phyloP scores from a whole-genome alignment of 148 eudicot genomes.

The Mesembryanthemum crystallinum region DNA sequence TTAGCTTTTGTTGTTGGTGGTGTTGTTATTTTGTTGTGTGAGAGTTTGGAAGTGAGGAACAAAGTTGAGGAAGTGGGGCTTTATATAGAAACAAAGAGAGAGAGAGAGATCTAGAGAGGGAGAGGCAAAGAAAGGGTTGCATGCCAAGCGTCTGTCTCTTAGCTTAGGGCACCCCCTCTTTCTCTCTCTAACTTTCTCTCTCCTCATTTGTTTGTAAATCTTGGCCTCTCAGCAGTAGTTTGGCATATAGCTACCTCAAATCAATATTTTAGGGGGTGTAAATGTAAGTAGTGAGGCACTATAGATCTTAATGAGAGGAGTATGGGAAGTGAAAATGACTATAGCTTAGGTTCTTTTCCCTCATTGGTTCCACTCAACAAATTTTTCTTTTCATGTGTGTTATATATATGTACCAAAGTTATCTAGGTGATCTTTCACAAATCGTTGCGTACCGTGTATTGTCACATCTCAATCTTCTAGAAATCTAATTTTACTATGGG shows the following conservation, averaged over 20 bases:
- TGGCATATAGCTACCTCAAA: neutral
- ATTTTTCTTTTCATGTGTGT: neutral
- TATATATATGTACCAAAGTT: neutral
- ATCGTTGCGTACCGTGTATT: neutral
- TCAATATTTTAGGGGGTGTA: too few species aligned
- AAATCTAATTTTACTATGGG: neutral
- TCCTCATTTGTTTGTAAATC: neutral
- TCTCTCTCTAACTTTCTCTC: neutral
- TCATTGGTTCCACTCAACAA: neutral
- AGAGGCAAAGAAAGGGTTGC: conserved; percentile 18
- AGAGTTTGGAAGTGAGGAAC: conserved; percentile 22
- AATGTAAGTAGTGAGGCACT: too few species aligned
- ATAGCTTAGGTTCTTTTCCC: neutral
- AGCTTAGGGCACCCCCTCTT: conserved; percentile 29
- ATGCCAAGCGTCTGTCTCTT: conserved; percentile 36
- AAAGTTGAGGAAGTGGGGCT: conserved; percentile 18
- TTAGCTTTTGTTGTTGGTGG: neutral
- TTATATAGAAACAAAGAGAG: conserved; percentile 31
- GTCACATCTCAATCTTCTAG: conserved; percentile 4
- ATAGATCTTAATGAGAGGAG: too few species aligned
- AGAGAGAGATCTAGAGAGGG: conserved; percentile 16
- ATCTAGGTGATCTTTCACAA: neutral
- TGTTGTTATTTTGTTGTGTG: neutral
- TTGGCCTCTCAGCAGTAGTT: neutral
- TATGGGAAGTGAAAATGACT: neutral